Evolutionary conservation across 768 basidiomycete genomes (phyloP).

Genomic region (Amanita phalloides): DNA sequence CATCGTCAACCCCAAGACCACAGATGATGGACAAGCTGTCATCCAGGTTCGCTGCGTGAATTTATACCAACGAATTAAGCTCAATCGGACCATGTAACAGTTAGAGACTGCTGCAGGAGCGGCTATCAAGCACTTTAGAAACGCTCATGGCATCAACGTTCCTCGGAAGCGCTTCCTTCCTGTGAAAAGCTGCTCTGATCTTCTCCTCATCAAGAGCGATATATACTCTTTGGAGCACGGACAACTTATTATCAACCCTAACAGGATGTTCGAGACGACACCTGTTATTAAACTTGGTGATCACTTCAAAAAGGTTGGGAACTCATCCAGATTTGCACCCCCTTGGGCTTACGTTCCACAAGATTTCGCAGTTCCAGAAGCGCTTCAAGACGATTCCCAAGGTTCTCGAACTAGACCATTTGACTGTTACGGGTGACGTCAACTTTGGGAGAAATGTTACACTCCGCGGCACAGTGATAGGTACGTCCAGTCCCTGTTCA

Average conservation of each 20-base stretch:
- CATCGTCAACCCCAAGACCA: conserved; percentile 86
- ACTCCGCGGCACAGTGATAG: conserved; percentile 83
- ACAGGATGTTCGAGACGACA: conserved; percentile 74
- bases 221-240: conserved; percentile 89
- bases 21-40: conserved; percentile 78
- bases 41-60: conserved; percentile 41
- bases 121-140: conserved; percentile 88
- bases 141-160: conserved; percentile 90
- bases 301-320: conserved; percentile 85
- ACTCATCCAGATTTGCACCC: background rate
- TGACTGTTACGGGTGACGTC: conserved; percentile 89
- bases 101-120: conserved; percentile 91
- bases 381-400: conserved; percentile 92
- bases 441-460: conserved; percentile 83
- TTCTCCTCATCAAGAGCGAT: conserved; percentile 85
- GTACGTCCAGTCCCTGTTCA: conserved; percentile 17
- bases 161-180: conserved; percentile 92
- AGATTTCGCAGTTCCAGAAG: conserved; percentile 86
- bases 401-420: conserved; percentile 86
- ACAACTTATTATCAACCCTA: conserved; percentile 74
- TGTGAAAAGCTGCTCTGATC: conserved; percentile 79
- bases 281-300: conserved; percentile 97
- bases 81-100: conserved; percentile 16
- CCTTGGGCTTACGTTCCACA: background rate
- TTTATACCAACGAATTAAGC: conserved; percentile 11